phyloP scores from a whole-genome alignment of 208 protist genomes.

The Naegleria gruberi region DNA sequence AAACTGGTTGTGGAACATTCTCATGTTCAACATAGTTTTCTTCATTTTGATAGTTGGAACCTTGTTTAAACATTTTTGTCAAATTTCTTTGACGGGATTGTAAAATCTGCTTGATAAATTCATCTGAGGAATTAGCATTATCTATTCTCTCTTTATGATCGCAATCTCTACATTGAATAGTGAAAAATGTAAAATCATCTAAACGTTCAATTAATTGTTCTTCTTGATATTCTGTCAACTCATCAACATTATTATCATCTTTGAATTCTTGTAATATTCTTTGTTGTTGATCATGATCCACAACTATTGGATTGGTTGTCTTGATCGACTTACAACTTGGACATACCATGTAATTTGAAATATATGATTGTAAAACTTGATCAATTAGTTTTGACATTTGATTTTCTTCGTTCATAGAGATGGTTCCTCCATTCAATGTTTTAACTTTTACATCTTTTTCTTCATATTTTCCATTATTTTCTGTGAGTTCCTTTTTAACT shows the following conservation, averaged over 20 bases:
- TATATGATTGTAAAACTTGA: background rate
- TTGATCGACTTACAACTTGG: background rate
- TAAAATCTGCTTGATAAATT: background rate
- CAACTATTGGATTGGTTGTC: background rate
- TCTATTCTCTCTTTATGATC: background rate
- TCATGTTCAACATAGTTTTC: background rate
- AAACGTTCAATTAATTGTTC: background rate
- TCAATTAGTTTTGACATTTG: background rate
- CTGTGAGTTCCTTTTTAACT: background rate
- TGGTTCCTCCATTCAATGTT: background rate
- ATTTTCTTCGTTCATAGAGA: background rate
- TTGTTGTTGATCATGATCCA: background rate
- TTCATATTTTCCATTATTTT: background rate
- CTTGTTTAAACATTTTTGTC: background rate
- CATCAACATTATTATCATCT: background rate
- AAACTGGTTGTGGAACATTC: background rate
- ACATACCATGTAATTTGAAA: background rate
- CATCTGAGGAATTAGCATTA: background rate
- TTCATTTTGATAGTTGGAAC: background rate
- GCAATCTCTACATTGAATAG: background rate
- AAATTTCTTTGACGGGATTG: background rate
- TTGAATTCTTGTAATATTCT: background rate
- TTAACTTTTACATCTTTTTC: background rate
- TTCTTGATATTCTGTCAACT: background rate
- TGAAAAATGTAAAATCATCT: constrained; percentile 2